Conservation (phyloP, 805 yeast genomes). For the Dipodascopsis uninucleata region DNA sequence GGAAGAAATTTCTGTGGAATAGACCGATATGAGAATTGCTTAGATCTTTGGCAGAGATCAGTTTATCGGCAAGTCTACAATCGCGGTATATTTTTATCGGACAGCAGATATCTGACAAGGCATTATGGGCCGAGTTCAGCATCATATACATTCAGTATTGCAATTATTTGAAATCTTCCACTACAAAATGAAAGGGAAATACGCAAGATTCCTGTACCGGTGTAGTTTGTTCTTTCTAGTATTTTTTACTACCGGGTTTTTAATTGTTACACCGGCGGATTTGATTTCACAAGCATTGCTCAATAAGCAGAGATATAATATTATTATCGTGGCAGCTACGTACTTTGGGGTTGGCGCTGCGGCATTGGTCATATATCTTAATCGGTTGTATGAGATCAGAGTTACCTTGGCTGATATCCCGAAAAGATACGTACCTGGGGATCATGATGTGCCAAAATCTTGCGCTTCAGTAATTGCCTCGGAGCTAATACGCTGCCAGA, state of each 20-base stretch:
- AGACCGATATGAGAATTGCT: too few species aligned
- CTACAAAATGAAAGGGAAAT: too few species aligned
- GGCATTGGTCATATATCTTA: slow-evolving; percentile 50
- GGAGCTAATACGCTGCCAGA: slow-evolving; percentile 45
- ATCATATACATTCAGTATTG: too few species aligned
- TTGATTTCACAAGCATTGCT: slow-evolving; percentile 62
- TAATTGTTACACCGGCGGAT: slow-evolving; percentile 75
- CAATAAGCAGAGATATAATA: slow-evolving; percentile 66
- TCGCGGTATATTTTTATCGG: too few species aligned
- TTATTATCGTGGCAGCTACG: slow-evolving; percentile 74
- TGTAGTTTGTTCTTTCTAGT: slow-evolving; percentile 34
- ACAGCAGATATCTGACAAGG: too few species aligned
- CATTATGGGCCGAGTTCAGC: too few species aligned
- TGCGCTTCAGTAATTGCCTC: slow-evolving; percentile 42
- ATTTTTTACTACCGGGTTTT: slow-evolving; percentile 48
- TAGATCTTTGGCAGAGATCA: too few species aligned
- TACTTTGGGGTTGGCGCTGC: slow-evolving; percentile 57
- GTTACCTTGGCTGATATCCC: slow-evolving; percentile 73
- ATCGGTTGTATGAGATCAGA: slow-evolving; percentile 57
- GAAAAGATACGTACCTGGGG: slow-evolving; percentile 64
- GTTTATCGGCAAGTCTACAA: too few species aligned
- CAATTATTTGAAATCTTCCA: too few species aligned
- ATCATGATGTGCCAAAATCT: slow-evolving; percentile 54
- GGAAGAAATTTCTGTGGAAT: too few species aligned
- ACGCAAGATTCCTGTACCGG: slow-evolving; percentile 31